Base-by-base conservation (phyloP, 768 basidiomycete species). In the Psilocybe tampanensis region DNA sequence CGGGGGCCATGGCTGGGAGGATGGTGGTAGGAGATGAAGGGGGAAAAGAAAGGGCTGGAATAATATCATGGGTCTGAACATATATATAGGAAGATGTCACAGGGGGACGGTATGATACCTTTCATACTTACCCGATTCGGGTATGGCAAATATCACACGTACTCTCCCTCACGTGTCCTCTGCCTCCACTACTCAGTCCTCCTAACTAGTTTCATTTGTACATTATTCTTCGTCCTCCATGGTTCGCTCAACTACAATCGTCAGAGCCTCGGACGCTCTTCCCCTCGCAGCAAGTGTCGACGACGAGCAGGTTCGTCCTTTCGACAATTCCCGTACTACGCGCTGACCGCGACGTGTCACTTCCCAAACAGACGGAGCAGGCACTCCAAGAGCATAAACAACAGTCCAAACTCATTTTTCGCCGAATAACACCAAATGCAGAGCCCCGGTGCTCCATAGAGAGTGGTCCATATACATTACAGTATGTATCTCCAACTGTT, bases 361-460 rank as follows among this genome's bases (percentile, higher is more conserved):
- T 58, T 41, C 47, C 24, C 7, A 47, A 22, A 56, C 67, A 98
- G 96, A 97, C 94, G 62, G 95, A 98, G 73, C 89, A 91, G 69
- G 82, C 89, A 54, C 78, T 99, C 39, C 93, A 95, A 68, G 97
- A 98, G 74, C 94, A 98, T 80, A 99, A 99, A 71, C 96, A 98
- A 64, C 96, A 99, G 71, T 86, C 95, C 29, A 99, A 99, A 72
- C 83, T 99, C 64, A 89, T 99, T 66, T 98, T 98, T 71, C 84
- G 95, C 58, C 87, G 97, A 36, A 88, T 99, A 67, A 93, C 92
- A 23, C 86, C 94, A 44, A 95, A 98, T 72, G 88, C 92, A 19
- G 97, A 99, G 71, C 94, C 95, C 8, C 84, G 91, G 33, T 98
- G 97, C 72, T 97, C 94, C 4, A 98, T 99, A 64, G 97, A 99